phyloP scores from a whole-genome alignment of 2,329 filamentous ascomycete species.

The Akanthomyces dipterigenus region DNA sequence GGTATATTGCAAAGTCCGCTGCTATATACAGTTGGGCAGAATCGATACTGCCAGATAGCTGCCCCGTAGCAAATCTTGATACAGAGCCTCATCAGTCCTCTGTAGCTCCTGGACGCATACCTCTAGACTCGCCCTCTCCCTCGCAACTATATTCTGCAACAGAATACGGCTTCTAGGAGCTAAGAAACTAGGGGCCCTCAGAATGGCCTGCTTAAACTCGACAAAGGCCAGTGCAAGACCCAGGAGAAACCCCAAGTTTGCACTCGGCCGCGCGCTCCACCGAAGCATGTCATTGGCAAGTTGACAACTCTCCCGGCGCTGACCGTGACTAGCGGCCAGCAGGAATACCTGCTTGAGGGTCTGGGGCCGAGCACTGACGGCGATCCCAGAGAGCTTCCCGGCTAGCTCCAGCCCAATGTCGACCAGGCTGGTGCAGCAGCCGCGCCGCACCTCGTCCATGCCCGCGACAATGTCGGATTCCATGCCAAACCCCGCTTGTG shows the following conservation, averaged over 20 bases:
- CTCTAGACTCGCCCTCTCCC: not conserved
- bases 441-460: constrained; percentile 1
- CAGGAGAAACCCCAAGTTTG: not conserved
- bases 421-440: not conserved
- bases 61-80: not conserved
- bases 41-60: not conserved
- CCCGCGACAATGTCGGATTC: constrained; percentile 4
- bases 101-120: not conserved
- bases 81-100: not conserved
- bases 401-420: constrained; percentile 5
- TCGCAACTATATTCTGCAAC: not conserved
- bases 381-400: not conserved
- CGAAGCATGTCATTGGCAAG: not conserved
- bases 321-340: not conserved
- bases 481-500: not conserved
- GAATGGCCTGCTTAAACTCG: not conserved
- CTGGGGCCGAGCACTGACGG: not conserved
- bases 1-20: not conserved
- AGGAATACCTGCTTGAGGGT: not conserved
- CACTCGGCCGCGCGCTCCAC: not conserved
- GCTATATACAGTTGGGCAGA: not conserved
- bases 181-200: not conserved
- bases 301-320: not conserved
- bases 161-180: not conserved
- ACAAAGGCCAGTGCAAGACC: not conserved